Evolutionary conservation across 805 yeast species (phyloP), one percentile per base, ranked within the genome.

Genomic region (Candida takata): DNA sequence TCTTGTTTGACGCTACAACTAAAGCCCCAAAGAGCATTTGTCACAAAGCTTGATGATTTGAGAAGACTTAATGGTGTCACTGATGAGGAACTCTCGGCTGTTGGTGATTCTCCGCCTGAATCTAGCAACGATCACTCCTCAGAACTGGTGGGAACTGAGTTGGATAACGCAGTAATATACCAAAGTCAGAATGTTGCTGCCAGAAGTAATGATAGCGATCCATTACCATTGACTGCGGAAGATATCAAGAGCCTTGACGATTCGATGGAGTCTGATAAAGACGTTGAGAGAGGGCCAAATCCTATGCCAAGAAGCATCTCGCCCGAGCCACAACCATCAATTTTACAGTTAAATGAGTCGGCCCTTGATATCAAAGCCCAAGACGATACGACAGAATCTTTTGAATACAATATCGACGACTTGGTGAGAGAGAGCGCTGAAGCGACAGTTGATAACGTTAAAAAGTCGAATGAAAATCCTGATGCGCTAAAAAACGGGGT

Each of bases 1-100:
- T 17, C 14, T 3, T 45, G 42, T 18, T 29, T 51, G 3, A 35
- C 37, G 14, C 14, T 52, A 5, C 42, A 42, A 13, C 23, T 50
- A 8, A 33, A 31, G 9, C 18, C 42, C 5, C 38, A 49, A 18
- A 41, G 20, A n/a, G 40, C 43, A 4, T 49, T 50, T 17, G 29
- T 40, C 8, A 17, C 42, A 3, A 39, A 27, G 24, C 32, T 48
- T 29, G 41, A 42, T 9, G 38, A 43, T 24, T 34, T 47, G 4
- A 31, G 41, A 27, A 37, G 25, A 16, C 18, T 42, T 18, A 14
- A 23, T 17, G 15, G 24, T 7, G 21, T 5, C 4, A 12, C 14
- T 14, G 33, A 16, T 8, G 17, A 16, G 5, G 27, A 15, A 7
- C 12, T 12, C 9, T 26, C 26, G 14, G 14, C 14, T n/a, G 24